phyloP scores from a whole-genome alignment of 2,329 filamentous ascomycete species.

The Beauveria sp. region DNA sequence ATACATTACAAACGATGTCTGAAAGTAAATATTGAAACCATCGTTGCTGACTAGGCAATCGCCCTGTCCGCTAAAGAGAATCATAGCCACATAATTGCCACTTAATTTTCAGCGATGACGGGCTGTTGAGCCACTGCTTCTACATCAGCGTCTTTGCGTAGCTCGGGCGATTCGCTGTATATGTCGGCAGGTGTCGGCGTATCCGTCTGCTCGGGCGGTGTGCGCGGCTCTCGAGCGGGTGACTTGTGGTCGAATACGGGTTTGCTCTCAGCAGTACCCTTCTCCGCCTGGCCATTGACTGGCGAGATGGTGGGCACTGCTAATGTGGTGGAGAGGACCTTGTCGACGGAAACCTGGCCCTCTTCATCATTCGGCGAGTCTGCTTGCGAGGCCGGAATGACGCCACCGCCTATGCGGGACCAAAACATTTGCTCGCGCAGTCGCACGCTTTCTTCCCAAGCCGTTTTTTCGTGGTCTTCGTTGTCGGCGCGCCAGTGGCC shows the following conservation, averaged over 20 bases:
- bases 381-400: constrained; percentile 55
- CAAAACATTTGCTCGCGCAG: constrained; percentile 96
- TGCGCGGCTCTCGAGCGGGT: constrained; percentile 2
- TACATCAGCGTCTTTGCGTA: not conserved
- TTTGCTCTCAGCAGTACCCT: not conserved
- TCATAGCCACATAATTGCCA: no score
- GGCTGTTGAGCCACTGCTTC: not conserved
- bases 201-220: constrained; percentile 7
- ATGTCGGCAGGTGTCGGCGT: not conserved
- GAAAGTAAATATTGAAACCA: not conserved
- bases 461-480: constrained; percentile 73
- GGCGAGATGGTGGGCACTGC: not conserved
- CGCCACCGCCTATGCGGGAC: constrained; percentile 84
- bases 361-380: not conserved
- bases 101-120: not conserved
- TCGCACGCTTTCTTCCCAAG: constrained; percentile 91
- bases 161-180: not conserved
- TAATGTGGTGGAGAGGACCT: not conserved
- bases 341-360: not conserved
- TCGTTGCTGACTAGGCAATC: not conserved
- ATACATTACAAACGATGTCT: constrained; percentile 15
- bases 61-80: not conserved
- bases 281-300: not conserved
- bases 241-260: constrained; percentile 8
- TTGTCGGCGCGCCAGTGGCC: constrained; percentile 84